Evolutionary conservation across 768 basidiomycete genomes (phyloP).

Genomic region (Sporobolomyces phaffii): DNA sequence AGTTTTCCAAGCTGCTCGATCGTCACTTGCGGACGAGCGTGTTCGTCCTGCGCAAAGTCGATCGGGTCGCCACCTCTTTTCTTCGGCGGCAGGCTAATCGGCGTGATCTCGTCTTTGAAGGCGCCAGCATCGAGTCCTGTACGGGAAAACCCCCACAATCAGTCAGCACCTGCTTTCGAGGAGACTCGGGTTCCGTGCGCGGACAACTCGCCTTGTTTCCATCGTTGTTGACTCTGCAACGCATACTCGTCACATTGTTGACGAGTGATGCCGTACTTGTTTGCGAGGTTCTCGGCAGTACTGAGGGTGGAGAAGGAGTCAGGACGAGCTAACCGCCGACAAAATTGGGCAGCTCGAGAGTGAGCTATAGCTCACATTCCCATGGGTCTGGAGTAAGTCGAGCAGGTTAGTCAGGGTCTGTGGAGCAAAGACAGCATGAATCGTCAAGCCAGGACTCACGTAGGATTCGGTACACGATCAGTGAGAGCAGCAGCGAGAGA

Average conservation of each 20-base stretch:
- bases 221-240: constrained; percentile 46
- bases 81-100: constrained; percentile 43
- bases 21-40: constrained; percentile 47
- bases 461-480: constrained; percentile 48
- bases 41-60: constrained; percentile 45
- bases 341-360: neutral
- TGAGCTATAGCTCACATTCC: constrained; percentile 14
- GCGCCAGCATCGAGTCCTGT: constrained; percentile 43
- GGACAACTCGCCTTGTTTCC: constrained; percentile 41
- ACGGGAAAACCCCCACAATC: too few species aligned
- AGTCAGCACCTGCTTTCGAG: too few species aligned
- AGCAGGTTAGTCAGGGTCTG: too few species aligned
- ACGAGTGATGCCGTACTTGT: constrained; percentile 48
- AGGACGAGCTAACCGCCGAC: too few species aligned
- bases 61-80: constrained; percentile 40
- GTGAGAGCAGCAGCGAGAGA: constrained; percentile 47
- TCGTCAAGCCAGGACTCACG: too few species aligned
- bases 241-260: constrained; percentile 48
- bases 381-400: constrained; percentile 26
- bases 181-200: too few species aligned
- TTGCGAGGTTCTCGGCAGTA: constrained; percentile 50
- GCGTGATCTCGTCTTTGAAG: constrained; percentile 42
- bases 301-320: constrained; percentile 17
- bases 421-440: too few species aligned
- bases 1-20: constrained; percentile 45